Percentiles rank a stretch among this genome's conserved stretches.
These are phyloP conservation scores for Ustilago curta DNA, from an alignment of 1,284 basidiomycete species.

Conservation along the genomic window DNA sequence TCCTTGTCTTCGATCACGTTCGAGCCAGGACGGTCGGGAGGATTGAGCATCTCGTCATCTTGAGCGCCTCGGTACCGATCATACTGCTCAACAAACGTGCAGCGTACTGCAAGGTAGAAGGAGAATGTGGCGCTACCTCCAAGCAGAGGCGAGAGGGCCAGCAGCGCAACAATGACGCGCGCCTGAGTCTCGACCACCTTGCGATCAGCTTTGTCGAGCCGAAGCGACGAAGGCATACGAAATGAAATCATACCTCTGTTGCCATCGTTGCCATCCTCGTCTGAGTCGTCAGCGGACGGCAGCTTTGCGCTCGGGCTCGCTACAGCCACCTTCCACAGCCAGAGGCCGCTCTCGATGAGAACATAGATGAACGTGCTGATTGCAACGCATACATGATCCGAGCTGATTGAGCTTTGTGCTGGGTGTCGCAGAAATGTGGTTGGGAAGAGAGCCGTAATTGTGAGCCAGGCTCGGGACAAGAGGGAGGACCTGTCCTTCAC, in stretches of 20 bases:
- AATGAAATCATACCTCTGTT: neutral
- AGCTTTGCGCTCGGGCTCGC: constrained; percentile 23
- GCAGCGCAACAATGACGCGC: constrained; percentile 14
- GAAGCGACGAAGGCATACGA: constrained; percentile 2
- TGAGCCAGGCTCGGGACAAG: constrained; percentile 14
- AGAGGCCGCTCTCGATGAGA: constrained; percentile 44
- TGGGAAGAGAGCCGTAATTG: constrained; percentile 24
- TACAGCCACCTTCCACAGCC: constrained; percentile 36
- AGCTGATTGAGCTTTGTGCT: constrained; percentile 50
- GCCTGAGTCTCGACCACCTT: constrained; percentile 42
- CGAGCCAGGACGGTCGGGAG: constrained; percentile 19
- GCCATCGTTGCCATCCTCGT: neutral
- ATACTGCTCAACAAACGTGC: constrained; percentile 32
- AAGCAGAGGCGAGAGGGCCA: constrained; percentile 30
- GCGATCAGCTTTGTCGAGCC: constrained; percentile 20
- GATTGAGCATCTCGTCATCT: constrained; percentile 10
- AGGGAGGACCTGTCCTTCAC: neutral
- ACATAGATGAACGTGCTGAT: constrained; percentile 32
- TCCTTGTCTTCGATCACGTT: constrained; percentile 72
- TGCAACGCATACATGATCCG: constrained; percentile 45
- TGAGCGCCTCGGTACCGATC: constrained; percentile 3
- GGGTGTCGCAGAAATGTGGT: constrained; percentile 46
- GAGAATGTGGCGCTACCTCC: constrained; percentile 40
- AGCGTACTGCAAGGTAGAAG: constrained; percentile 37
- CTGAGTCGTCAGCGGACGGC: neutral